A percentile compares a stretch with the other conserved stretches of the same genome.
Conservation (phyloP, 495 filamentous ascomycete species). For the Lindgomyces ingoldianus region DNA sequence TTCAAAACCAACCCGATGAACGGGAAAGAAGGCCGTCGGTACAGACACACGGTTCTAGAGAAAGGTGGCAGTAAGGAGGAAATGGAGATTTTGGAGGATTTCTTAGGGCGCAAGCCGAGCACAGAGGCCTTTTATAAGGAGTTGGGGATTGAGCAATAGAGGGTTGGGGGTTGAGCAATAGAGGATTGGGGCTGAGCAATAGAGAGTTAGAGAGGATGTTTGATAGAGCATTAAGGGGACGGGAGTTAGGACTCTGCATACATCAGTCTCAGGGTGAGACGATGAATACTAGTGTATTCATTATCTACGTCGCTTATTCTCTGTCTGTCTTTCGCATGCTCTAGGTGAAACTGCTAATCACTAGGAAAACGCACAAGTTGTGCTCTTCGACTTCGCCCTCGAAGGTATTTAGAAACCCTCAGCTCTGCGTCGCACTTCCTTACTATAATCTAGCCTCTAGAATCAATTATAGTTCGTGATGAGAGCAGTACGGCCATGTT, state of each 20-base stretch:
- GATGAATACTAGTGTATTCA: too few relatives aligned
- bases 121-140: constrained; percentile 75
- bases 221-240: not conserved
- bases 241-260: not conserved
- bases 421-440: too few relatives aligned
- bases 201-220: not conserved
- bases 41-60: constrained; percentile 73
- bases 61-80: constrained; percentile 72
- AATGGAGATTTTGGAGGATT: constrained; percentile 71
- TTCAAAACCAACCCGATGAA: constrained; percentile 76
- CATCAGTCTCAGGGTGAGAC: too few relatives aligned
- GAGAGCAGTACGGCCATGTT: too few relatives aligned
- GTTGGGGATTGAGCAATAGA: constrained; percentile 54
- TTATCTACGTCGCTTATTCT: too few relatives aligned
- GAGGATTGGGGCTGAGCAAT: not conserved
- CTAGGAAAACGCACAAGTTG: not conserved
- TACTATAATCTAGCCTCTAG: too few relatives aligned
- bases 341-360: not conserved
- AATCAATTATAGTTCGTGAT: too few relatives aligned
- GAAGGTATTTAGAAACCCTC: too few relatives aligned
- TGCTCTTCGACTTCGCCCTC: not conserved
- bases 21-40: constrained; percentile 63
- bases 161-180: too few relatives aligned
- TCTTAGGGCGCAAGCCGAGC: constrained; percentile 70
- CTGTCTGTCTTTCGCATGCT: too few relatives aligned